These are phyloP conservation scores for Ganoderma lingzhi DNA, from an alignment of 1,284 basidiomycete genomes.

Conservation along the genomic window DNA sequence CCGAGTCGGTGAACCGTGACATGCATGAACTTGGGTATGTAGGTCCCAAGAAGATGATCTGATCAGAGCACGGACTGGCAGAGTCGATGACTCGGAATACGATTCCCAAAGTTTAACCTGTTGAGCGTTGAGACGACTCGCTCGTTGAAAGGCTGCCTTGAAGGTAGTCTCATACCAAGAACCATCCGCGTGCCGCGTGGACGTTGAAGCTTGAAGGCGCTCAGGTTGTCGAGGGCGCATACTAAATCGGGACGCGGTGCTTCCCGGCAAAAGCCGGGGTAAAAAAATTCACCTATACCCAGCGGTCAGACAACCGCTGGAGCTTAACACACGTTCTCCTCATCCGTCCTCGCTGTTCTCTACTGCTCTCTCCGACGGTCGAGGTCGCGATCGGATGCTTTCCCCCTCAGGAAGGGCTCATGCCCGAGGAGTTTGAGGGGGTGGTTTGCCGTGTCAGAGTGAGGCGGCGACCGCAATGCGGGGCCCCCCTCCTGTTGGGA, in stretches of 20 bases:
- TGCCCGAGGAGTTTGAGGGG: constrained; percentile 51
- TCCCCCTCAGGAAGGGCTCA: constrained; percentile 51
- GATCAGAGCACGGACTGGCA: not conserved
- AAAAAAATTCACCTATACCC: not conserved
- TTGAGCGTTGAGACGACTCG: too few species aligned
- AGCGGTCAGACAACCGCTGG: not conserved
- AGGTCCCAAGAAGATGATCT: too few species aligned
- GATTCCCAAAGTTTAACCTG: too few species aligned
- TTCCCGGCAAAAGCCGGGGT: constrained; percentile 7
- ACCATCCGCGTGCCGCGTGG: too few species aligned
- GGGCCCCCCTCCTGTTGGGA: constrained; percentile 40
- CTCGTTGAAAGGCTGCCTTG: too few species aligned
- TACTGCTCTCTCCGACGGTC: constrained; percentile 38
- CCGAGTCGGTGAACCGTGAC: too few species aligned
- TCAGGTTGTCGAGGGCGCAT: not conserved
- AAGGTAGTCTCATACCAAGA: too few species aligned
- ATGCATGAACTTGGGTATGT: too few species aligned
- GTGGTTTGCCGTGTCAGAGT: constrained; percentile 58
- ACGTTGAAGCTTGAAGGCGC: too few species aligned
- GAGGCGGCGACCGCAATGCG: constrained; percentile 22
- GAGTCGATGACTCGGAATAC: too few species aligned
- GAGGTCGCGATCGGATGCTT: constrained; percentile 46
- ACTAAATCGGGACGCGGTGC: not conserved
- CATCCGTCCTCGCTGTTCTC: constrained; percentile 45
- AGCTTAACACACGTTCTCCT: constrained; percentile 39